These are phyloP conservation scores for Nothophoma quercina DNA, from an alignment of 2,329 filamentous ascomycete species.

Conservation along the genomic window DNA sequence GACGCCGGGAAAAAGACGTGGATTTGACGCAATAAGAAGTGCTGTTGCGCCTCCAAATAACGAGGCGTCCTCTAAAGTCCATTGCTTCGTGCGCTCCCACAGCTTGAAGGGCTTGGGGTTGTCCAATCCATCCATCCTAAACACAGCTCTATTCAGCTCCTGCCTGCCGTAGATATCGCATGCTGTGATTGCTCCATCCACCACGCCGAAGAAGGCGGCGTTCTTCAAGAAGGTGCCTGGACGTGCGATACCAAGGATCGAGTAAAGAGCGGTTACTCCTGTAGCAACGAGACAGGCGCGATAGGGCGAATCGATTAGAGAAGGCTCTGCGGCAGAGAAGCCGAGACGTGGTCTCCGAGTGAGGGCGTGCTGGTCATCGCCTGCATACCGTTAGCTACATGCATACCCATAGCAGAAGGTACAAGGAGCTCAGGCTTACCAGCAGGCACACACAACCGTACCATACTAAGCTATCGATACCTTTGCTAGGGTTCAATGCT, in stretches of 20 bases:
- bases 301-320: constrained; percentile 15
- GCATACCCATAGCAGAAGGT: background rate
- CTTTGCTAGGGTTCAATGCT: background rate
- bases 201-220: constrained; percentile 18
- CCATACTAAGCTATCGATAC: constrained; percentile 22
- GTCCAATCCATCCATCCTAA: constrained; percentile 26
- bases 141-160: constrained; percentile 28
- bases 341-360: constrained; percentile 12
- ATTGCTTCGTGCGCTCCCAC: constrained; percentile 31
- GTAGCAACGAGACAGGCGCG: constrained; percentile 17
- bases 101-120: constrained; percentile 26
- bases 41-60: constrained; percentile 26
- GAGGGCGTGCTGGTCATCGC: constrained; percentile 31
- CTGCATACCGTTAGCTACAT: constrained; percentile 20
- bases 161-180: constrained; percentile 21
- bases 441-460: constrained; percentile 34
- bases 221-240: constrained; percentile 28
- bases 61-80: constrained; percentile 24
- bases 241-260: constrained; percentile 24
- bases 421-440: constrained; percentile 9
- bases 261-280: constrained; percentile 18
- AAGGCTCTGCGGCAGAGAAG: constrained; percentile 13
- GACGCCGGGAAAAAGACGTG: constrained; percentile 25
- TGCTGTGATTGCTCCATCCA: constrained; percentile 17
- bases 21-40: constrained; percentile 22